A percentile compares a stretch with the other conserved stretches of the same genome.
Conservation (phyloP, 2,329 filamentous ascomycete genomes). For the Xylariaceae sp. region DNA sequence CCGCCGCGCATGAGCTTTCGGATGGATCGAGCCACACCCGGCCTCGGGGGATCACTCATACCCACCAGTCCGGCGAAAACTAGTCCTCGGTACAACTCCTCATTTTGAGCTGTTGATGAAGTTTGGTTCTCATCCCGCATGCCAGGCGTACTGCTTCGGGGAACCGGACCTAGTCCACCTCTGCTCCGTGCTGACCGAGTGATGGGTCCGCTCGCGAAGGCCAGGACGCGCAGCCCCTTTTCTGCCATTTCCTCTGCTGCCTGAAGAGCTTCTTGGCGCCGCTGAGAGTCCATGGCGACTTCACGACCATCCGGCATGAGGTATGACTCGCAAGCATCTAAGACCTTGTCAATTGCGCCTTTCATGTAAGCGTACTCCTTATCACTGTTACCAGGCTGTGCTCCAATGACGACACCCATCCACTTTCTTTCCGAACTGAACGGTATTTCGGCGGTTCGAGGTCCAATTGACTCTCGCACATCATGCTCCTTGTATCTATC, state of each 20-base stretch:
- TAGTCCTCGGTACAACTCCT: constrained; percentile 75
- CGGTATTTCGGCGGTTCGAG: constrained; percentile 76
- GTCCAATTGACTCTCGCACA: constrained; percentile 78
- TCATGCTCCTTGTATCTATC: constrained; percentile 91
- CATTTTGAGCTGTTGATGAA: constrained; percentile 43
- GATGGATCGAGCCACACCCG: constrained; percentile 85
- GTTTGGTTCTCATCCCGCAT: constrained; percentile 35
- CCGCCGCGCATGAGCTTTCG: constrained; percentile 86
- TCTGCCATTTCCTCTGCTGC: constrained; percentile 84
- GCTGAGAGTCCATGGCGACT: constrained; percentile 71
- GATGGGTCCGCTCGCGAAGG: constrained; percentile 81
- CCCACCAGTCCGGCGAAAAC: constrained; percentile 89
- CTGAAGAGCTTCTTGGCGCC: constrained; percentile 66
- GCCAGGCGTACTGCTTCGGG: constrained; percentile 51
- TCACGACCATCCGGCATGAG: constrained; percentile 81
- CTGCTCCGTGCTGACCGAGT: constrained; percentile 41
- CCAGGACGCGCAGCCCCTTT: constrained; percentile 83
- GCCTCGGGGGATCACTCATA: constrained; percentile 93
- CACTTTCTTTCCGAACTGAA: constrained; percentile 98
- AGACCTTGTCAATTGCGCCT: constrained; percentile 81
- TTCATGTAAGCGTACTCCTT: constrained; percentile 91
- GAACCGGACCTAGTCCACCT: constrained; percentile 31
- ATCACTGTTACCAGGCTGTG: constrained; percentile 51
- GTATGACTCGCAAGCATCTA: constrained; percentile 86
- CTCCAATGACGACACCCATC: constrained; percentile 91